A percentile compares a stretch with the other conserved stretches of the same genome.
These are phyloP conservation scores for Talaromyces sp. DNA, from an alignment of 2,329 filamentous ascomycete species.

Conservation along the genomic window DNA sequence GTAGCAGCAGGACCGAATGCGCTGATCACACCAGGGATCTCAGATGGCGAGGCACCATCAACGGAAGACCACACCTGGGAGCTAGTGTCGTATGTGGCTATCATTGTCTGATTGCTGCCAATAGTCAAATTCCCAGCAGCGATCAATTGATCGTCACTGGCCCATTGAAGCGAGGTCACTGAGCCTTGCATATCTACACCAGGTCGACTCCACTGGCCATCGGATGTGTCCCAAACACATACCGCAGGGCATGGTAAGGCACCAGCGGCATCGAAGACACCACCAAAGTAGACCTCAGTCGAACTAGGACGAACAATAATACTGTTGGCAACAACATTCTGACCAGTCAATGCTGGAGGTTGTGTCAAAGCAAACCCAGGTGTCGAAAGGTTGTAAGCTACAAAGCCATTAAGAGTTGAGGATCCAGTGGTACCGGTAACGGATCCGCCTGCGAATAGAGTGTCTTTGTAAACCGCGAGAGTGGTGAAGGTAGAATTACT, in stretches of 20 bases:
- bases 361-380: constrained; percentile 63
- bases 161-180: constrained; percentile 73
- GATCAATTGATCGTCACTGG: constrained; percentile 65
- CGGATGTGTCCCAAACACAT: constrained; percentile 70
- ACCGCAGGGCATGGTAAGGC: constrained; percentile 76
- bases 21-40: constrained; percentile 74
- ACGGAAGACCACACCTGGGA: constrained; percentile 60
- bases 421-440: constrained; percentile 66
- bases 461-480: constrained; percentile 63
- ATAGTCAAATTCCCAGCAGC: constrained; percentile 73
- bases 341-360: constrained; percentile 69
- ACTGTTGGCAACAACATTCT: constrained; percentile 65
- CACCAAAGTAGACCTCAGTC: constrained; percentile 77
- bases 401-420: constrained; percentile 64
- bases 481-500: constrained; percentile 71
- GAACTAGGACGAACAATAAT: constrained; percentile 70
- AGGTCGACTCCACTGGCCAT: constrained; percentile 74
- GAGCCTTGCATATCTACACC: constrained; percentile 68
- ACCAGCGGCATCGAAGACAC: constrained; percentile 78
- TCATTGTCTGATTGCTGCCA: constrained; percentile 60
- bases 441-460: constrained; percentile 77
- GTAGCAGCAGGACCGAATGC: constrained; percentile 70
- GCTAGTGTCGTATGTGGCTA: constrained; percentile 71
- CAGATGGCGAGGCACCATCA: constrained; percentile 49
- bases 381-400: constrained; percentile 71